phyloP scores from a whole-genome alignment of 1,139 yeast species.

The Meyerozyma elateridarum region DNA sequence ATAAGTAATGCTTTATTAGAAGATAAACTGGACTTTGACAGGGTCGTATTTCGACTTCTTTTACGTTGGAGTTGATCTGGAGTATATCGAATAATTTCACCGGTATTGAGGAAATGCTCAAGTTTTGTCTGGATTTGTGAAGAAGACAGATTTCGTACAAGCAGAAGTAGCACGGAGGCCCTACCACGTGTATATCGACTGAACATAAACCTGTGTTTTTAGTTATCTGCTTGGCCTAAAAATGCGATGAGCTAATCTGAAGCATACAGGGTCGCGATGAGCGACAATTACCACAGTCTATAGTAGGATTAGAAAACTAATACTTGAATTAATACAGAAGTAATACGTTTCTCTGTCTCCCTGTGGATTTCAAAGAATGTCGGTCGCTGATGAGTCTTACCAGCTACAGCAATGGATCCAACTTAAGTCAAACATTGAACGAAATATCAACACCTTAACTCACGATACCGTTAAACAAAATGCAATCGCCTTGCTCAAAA shows the following conservation, averaged over 20 bases:
- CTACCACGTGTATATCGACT: too few relatives aligned
- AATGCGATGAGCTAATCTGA: slow-evolving; percentile 3
- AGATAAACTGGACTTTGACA: slow-evolving; percentile 10
- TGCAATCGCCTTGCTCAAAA: slow-evolving; percentile 44
- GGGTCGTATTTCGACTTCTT: slow-evolving; percentile 8
- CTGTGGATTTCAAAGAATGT: too few relatives aligned
- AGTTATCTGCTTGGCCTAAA: too few relatives aligned
- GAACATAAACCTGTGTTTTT: too few relatives aligned
- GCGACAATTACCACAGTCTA: too few relatives aligned
- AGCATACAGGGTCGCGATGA: slow-evolving; percentile 8
- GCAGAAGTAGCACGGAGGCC: too few relatives aligned
- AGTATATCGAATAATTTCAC: slow-evolving; percentile 19
- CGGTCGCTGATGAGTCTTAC: too few relatives aligned
- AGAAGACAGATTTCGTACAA: too few relatives aligned
- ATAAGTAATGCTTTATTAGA: slow-evolving; percentile 22
- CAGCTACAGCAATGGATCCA: slow-evolving; percentile 56
- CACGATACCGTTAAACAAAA: slow-evolving; percentile 44
- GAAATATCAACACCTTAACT: slow-evolving; percentile 43
- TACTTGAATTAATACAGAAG: too few relatives aligned
- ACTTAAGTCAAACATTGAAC: slow-evolving; percentile 44
- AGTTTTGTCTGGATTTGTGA: slow-evolving; percentile 24
- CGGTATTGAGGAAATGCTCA: slow-evolving; percentile 24
- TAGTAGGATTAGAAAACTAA: too few relatives aligned
- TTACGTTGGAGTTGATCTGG: slow-evolving; percentile 14
- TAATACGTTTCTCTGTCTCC: too few relatives aligned